Percentiles rank a stretch among this genome's conserved stretches.
These are phyloP conservation scores for Keithomyces neogunnii DNA, from an alignment of 2,329 filamentous ascomycete species.

Conservation along the genomic window DNA sequence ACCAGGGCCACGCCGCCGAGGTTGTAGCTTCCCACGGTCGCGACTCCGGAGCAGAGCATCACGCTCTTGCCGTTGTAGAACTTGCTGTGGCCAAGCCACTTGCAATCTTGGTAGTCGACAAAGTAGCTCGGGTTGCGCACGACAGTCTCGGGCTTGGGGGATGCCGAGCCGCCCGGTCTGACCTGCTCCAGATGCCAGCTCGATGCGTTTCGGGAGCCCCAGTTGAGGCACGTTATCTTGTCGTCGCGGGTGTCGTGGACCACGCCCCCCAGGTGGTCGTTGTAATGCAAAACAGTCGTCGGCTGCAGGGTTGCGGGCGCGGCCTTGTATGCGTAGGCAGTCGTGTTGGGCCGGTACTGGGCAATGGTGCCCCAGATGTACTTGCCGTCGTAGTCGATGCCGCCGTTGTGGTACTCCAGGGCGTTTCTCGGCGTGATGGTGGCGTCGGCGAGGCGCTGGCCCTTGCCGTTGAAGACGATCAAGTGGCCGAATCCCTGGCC, in stretches of 20 bases:
- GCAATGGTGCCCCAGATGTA: conserved; percentile 37
- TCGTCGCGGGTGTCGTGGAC: conserved; percentile 29
- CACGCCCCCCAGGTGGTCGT: conserved; percentile 38
- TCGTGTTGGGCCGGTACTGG: conserved; percentile 39
- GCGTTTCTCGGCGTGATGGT: conserved; percentile 29
- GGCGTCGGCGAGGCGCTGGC: conserved; percentile 33
- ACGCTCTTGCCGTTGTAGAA: conserved; percentile 27
- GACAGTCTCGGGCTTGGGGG: conserved; percentile 10
- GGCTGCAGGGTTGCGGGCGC: conserved; percentile 27
- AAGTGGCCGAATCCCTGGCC: conserved; percentile 37
- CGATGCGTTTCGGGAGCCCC: conserved; percentile 34
- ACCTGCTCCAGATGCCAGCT: conserved; percentile 21
- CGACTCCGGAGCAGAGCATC: conserved; percentile 40
- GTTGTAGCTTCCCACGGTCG: conserved; percentile 23
- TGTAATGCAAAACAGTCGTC: conserved; percentile 24
- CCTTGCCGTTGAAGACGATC: conserved; percentile 33
- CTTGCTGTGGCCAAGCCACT: conserved; percentile 34
- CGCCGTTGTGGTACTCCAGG: conserved; percentile 37
- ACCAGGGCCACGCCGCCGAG: conserved; percentile 40
- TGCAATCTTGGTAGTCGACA: conserved; percentile 44
- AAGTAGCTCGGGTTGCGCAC: conserved; percentile 33
- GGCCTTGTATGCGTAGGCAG: conserved; percentile 31
- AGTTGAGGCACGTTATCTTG: conserved; percentile 33
- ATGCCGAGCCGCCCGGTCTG: conserved; percentile 12
- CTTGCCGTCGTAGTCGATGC: conserved; percentile 38